A percentile compares a stretch with the other conserved stretches of the same genome.
These are phyloP conservation scores for Brassica juncea DNA, from an alignment of 345 rosid species.

Conservation along the genomic window DNA sequence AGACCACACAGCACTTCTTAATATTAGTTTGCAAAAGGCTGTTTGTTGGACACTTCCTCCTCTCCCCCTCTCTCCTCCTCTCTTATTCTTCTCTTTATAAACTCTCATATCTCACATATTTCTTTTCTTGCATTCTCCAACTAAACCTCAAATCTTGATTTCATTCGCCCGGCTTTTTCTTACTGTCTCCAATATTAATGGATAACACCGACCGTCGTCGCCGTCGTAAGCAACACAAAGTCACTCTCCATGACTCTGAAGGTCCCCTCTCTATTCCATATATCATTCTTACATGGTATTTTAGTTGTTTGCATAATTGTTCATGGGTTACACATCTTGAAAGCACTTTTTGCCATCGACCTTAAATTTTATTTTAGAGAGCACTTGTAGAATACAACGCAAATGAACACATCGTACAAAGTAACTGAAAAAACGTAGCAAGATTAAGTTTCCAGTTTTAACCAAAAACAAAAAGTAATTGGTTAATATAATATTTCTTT, in stretches of 20 bases:
- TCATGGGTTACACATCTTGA: neutral
- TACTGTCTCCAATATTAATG: slow-evolving; percentile 17
- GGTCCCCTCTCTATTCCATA: slow-evolving; percentile 22
- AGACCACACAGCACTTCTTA: slow-evolving; percentile 37
- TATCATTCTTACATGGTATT: neutral
- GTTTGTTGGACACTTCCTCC: slow-evolving; percentile 33
- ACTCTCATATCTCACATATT: slow-evolving; percentile 16
- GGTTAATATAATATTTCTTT: neutral
- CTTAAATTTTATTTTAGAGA: neutral
- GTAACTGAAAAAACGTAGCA: neutral
- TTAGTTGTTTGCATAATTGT: neutral
- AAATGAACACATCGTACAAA: neutral
- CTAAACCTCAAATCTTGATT: neutral
- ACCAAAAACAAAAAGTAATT: too few species aligned
- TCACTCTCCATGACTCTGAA: slow-evolving; percentile 33
- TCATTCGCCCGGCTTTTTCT: neutral
- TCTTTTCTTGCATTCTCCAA: slow-evolving; percentile 18
- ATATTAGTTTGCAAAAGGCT: slow-evolving; percentile 38
- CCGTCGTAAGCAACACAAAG: slow-evolving; percentile 36
- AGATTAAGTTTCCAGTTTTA: neutral
- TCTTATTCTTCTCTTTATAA: slow-evolving; percentile 20
- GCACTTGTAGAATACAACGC: neutral
- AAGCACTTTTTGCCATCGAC: neutral
- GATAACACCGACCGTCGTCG: slow-evolving; percentile 36
- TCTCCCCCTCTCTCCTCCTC: slow-evolving; percentile 1